phyloP scores from a whole-genome alignment of 2,329 filamentous ascomycete species.

The Immersiporthe knoxdaviesiana region DNA sequence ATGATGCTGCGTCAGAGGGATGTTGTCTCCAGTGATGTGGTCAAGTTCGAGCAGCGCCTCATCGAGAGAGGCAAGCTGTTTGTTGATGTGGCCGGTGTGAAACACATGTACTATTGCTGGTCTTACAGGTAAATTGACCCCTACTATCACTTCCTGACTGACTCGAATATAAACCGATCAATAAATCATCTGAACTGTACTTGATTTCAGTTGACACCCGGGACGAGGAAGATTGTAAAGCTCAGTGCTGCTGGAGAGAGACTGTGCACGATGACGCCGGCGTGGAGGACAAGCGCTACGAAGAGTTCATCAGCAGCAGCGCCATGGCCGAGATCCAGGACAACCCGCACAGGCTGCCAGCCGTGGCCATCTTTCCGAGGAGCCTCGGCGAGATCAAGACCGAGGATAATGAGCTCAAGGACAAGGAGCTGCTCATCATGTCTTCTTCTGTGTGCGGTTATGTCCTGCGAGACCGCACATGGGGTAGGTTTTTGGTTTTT shows the following conservation, averaged over 20 bases:
- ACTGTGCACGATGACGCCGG: background rate
- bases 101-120: constrained; percentile 37
- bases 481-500: constrained; percentile 38
- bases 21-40: background rate
- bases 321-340: background rate
- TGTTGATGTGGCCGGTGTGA: constrained; percentile 16
- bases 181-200: too few species aligned
- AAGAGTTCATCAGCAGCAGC: constrained; percentile 14
- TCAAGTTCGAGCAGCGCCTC: background rate
- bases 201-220: constrained; percentile 11
- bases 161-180: too few species aligned
- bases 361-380: constrained; percentile 1
- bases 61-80: constrained; percentile 25
- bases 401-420: constrained; percentile 17
- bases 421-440: constrained; percentile 40
- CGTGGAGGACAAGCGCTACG: background rate
- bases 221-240: constrained; percentile 32
- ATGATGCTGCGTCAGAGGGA: too few species aligned
- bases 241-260: constrained; percentile 10
- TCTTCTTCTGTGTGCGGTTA: constrained; percentile 40
- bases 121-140: constrained; percentile 20
- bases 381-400: background rate
- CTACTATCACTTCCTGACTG: too few species aligned
- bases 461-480: constrained; percentile 39
- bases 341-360: background rate